These are phyloP conservation scores for Pichia kluyveri DNA, from an alignment of 805 yeast genomes.

Conservation along the genomic window DNA sequence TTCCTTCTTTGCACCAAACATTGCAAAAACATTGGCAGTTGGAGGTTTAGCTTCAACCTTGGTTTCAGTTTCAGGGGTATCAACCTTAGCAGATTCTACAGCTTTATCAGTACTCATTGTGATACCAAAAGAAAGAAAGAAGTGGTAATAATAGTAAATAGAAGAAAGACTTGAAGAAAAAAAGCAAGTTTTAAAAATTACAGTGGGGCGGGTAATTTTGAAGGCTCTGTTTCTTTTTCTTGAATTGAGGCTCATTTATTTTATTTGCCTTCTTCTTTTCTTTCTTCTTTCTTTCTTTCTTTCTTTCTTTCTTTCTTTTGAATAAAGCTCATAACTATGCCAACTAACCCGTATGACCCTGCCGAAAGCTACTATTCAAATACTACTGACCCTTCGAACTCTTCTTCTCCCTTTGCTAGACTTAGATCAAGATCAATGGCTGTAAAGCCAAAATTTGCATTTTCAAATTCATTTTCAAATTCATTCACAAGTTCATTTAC, in stretches of 20 bases:
- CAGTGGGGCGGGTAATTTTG: too few relatives aligned
- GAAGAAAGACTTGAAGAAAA: too few relatives aligned
- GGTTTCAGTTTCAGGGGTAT: constrained; percentile 10
- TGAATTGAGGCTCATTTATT: too few relatives aligned
- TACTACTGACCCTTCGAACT: constrained; percentile 42
- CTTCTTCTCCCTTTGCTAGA: constrained; percentile 35
- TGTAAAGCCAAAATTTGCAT: constrained; percentile 12
- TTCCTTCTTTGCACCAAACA: constrained; percentile 66
- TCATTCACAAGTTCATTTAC: too few relatives aligned
- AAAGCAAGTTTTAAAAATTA: too few relatives aligned
- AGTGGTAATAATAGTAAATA: too few relatives aligned
- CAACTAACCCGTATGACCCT: constrained; percentile 46
- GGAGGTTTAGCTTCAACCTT: constrained; percentile 41
- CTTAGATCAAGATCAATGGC: constrained; percentile 45
- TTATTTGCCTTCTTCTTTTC: not conserved
- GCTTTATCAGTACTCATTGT: not conserved
- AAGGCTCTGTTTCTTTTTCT: too few relatives aligned
- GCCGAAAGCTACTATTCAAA: constrained; percentile 69
- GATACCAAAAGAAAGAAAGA: too few relatives aligned
- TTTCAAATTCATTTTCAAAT: too few relatives aligned
- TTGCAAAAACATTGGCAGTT: constrained; percentile 76
- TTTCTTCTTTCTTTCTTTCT: not conserved
- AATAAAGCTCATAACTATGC: not conserved
- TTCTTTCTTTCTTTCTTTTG: not conserved
- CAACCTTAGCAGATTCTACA: constrained; percentile 6